These are phyloP conservation scores for Actinomortierella ambigua DNA, from an alignment of 371 early-diverging fungal species.

Conservation along the genomic window DNA sequence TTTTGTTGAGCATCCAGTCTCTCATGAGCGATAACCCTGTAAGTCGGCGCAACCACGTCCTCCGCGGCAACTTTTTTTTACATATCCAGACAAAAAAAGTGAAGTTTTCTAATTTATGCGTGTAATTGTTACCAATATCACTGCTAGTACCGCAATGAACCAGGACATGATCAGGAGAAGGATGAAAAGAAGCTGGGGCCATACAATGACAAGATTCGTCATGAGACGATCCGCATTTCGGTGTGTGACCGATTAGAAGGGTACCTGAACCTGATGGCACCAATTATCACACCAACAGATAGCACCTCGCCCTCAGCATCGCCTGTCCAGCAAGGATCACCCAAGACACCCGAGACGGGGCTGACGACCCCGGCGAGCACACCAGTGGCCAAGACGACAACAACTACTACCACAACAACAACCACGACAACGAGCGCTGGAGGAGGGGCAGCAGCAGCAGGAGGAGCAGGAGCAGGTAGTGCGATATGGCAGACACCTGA, in stretches of 20 bases:
- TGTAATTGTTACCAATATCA: slow-evolving; percentile 37
- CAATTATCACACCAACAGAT: slow-evolving; percentile 11
- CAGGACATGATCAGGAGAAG: slow-evolving; percentile 55
- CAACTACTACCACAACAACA: slow-evolving; percentile 14
- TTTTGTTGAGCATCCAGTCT: slow-evolving; percentile 56
- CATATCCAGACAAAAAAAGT: no score
- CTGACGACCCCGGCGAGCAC: slow-evolving; percentile 31
- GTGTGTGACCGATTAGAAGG: slow-evolving; percentile 59
- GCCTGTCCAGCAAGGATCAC: slow-evolving; percentile 21
- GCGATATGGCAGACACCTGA: slow-evolving; percentile 12
- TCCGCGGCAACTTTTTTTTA: neutral
- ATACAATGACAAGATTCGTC: slow-evolving; percentile 62
- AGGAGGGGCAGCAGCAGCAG: no score
- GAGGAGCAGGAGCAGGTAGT: no score
- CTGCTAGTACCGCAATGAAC: slow-evolving; percentile 49
- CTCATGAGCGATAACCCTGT: slow-evolving; percentile 57
- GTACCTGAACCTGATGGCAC: slow-evolving; percentile 30
- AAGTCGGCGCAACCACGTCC: slow-evolving; percentile 1
- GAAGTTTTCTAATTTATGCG: neutral
- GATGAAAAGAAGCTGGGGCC: slow-evolving; percentile 46
- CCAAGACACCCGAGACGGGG: slow-evolving; percentile 3
- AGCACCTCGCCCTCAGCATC: slow-evolving; percentile 12
- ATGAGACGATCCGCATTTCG: slow-evolving; percentile 61
- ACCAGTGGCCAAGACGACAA: slow-evolving; percentile 26
- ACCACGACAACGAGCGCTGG: slow-evolving; percentile 28